Base-by-base conservation (phyloP, 768 basidiomycete genomes). In the Candolleomyces eurysporus region DNA sequence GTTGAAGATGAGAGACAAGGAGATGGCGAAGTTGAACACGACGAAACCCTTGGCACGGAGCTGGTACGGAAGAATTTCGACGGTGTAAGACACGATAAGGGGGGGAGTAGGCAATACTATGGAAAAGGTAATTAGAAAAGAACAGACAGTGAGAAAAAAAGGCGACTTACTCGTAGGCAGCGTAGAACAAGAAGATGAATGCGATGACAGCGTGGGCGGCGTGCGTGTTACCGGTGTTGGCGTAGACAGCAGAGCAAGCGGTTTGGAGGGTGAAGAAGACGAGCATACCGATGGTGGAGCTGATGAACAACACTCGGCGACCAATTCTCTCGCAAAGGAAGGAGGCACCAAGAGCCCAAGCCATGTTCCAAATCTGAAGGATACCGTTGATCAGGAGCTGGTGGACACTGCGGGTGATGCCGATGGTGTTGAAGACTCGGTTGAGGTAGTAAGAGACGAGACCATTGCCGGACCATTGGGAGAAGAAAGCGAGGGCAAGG, bases 41-140 rank as follows among this genome's bases (percentile, higher is more conserved):
- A 82, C 90, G 79, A 92, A 87, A 58, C 92, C 91, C 79, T 93
- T 94, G 65, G 92, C 92, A 72, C 93, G 92, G 60, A 95, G 79
- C 32, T 78, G 75, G 78, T 82, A 94, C 5, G 93, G 93, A 57
- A 95, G 77, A 74, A 96, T 95, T 74, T 96, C 94, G 64, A 94
- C 82, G 48, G 92, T 91, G 78, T 95, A 94, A 0, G 89, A 84
- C 59, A 94, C 88, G 66, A 93, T 88, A 61, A 95, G 87, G 9
- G 94, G 94, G 93, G 5, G 89, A 87, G 79, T 92, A 93, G 14
- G 91, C 91, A 48, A 94, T 69, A 68, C 83, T 84, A 57, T 16
- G 22, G 26, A 40, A 16, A 14, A 61, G 40, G 11, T 26, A 11
- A 11, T 46, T 9, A 17, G 17, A 9, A 9, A 46, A 46, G 17